A percentile compares a stretch with the other conserved stretches of the same genome.
Conservation (phyloP, 2,329 filamentous ascomycete genomes). For the Talaromyces sp. region DNA sequence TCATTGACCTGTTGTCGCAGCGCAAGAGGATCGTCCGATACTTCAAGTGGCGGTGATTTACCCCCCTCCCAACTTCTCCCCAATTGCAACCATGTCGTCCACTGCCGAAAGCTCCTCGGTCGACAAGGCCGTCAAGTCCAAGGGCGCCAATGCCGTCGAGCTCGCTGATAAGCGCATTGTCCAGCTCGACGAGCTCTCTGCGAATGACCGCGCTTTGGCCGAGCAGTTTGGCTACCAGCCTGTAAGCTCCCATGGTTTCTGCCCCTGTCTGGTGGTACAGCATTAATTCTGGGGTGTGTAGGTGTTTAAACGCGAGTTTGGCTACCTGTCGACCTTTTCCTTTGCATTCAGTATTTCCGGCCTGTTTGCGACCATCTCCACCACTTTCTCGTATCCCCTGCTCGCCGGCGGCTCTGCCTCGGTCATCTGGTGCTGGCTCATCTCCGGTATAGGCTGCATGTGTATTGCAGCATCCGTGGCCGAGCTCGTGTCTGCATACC, state of each 20-base stretch:
- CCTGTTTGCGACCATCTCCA: constrained; percentile 52
- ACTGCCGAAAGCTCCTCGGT: constrained; percentile 7
- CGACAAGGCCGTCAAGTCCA: constrained; percentile 1
- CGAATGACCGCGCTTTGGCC: constrained; percentile 22
- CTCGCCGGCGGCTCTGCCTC: constrained; percentile 46
- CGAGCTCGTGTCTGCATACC: constrained; percentile 55
- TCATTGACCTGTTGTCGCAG: constrained; percentile 5
- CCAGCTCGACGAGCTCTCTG: constrained; percentile 20
- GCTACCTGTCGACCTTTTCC: constrained; percentile 55
- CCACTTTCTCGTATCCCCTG: constrained; percentile 52
- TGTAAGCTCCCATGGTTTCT: constrained; percentile 14
- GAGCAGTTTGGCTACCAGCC: constrained; percentile 29
- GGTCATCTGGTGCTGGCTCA: constrained; percentile 56
- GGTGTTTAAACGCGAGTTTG: constrained; percentile 57
- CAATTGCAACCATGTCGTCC: constrained; percentile 5
- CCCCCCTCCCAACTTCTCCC: background rate
- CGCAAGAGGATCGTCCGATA: constrained; percentile 11
- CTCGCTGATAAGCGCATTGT: constrained; percentile 11
- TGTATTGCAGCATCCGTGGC: constrained; percentile 52
- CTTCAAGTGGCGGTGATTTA: constrained; percentile 10
- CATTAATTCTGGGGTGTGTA: constrained; percentile 17
- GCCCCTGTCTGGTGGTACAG: constrained; percentile 5
- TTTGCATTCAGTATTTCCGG: constrained; percentile 56
- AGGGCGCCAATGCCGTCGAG: background rate
- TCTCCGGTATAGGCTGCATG: constrained; percentile 53